A percentile compares a stretch with the other conserved stretches of the same genome.
Conservation (phyloP, 768 basidiomycete species). For the Lepiota venenata region DNA sequence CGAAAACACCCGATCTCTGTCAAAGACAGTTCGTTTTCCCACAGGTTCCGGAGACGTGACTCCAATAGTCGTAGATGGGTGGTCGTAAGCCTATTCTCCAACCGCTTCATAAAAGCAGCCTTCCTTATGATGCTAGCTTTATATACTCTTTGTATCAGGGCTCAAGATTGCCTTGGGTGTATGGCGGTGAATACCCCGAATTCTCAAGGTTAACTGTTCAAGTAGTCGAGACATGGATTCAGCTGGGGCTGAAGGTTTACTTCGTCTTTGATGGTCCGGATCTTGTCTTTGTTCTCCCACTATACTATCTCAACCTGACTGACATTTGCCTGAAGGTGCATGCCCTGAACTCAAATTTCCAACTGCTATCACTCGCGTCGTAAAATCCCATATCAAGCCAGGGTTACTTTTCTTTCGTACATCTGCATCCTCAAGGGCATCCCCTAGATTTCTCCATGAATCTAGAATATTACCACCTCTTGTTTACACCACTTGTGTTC, state of each 20-base stretch:
- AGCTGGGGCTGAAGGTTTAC: slow-evolving; percentile 57
- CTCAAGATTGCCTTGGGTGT: slow-evolving; percentile 75
- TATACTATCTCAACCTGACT: slow-evolving; percentile 13
- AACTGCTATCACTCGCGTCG: slow-evolving; percentile 58
- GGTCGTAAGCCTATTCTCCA: slow-evolving; percentile 64
- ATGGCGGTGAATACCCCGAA: slow-evolving; percentile 74
- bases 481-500: slow-evolving; percentile 51
- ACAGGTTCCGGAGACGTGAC: slow-evolving; percentile 22
- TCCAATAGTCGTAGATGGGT: slow-evolving; percentile 74
- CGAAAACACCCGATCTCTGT: slow-evolving; percentile 43
- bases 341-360: slow-evolving; percentile 70
- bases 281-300: slow-evolving; percentile 4
- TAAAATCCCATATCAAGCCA: slow-evolving; percentile 54
- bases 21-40: slow-evolving; percentile 25
- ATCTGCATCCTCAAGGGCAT: slow-evolving; percentile 58
- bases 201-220: slow-evolving; percentile 45
- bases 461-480: slow-evolving; percentile 76
- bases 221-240: slow-evolving; percentile 66
- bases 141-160: slow-evolving; percentile 64
- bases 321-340: slow-evolving; percentile 44
- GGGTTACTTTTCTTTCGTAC: slow-evolving; percentile 80
- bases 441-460: slow-evolving; percentile 66
- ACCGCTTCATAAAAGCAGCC: slow-evolving; percentile 11
- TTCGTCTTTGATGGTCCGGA: slow-evolving; percentile 83
- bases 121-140: slow-evolving; percentile 45